Percentiles rank a stretch among this genome's conserved stretches.
phyloP scores from a whole-genome alignment of 495 filamentous ascomycete species.

The Xylaria intraflava region DNA sequence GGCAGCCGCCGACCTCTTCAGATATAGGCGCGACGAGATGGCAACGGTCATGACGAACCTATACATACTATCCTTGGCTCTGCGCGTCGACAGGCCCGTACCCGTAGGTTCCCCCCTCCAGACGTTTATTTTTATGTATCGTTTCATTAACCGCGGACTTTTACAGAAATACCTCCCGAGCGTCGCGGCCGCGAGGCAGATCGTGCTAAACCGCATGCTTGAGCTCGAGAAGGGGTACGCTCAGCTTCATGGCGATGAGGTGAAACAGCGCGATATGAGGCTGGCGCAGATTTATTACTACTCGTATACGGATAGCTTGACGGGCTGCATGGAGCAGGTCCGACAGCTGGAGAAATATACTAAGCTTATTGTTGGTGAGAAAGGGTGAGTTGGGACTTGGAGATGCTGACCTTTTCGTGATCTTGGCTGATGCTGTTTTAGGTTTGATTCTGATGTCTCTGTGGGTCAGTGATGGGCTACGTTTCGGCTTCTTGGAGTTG shows the following conservation, averaged over 20 bases:
- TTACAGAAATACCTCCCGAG: conserved; percentile 44
- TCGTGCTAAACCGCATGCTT: conserved; percentile 45
- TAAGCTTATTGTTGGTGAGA: conserved; percentile 49
- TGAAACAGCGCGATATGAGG: conserved; percentile 21
- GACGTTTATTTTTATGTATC: not conserved
- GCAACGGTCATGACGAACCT: conserved; percentile 52
- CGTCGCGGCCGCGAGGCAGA: conserved; percentile 45
- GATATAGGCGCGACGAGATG: conserved; percentile 48
- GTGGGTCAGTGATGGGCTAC: not conserved
- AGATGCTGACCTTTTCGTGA: not conserved
- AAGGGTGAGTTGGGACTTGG: conserved; percentile 35
- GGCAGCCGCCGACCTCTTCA: conserved; percentile 36
- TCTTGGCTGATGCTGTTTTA: conserved; percentile 4
- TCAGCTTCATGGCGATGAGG: conserved; percentile 16
- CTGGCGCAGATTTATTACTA: conserved; percentile 30
- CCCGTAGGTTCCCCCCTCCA: conserved; percentile 26
- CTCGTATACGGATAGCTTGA: conserved; percentile 45
- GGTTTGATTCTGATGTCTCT: conserved; percentile 15
- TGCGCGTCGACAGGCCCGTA: conserved; percentile 43
- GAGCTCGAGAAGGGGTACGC: conserved; percentile 38
- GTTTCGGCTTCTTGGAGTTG: not conserved
- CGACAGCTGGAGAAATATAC: conserved; percentile 47
- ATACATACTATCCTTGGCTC: conserved; percentile 49
- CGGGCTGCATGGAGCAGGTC: conserved; percentile 50
- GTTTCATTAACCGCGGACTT: not conserved